These are phyloP conservation scores for Byssoonygena ceratinophila DNA, from an alignment of 2,329 filamentous ascomycete species.

Conservation along the genomic window DNA sequence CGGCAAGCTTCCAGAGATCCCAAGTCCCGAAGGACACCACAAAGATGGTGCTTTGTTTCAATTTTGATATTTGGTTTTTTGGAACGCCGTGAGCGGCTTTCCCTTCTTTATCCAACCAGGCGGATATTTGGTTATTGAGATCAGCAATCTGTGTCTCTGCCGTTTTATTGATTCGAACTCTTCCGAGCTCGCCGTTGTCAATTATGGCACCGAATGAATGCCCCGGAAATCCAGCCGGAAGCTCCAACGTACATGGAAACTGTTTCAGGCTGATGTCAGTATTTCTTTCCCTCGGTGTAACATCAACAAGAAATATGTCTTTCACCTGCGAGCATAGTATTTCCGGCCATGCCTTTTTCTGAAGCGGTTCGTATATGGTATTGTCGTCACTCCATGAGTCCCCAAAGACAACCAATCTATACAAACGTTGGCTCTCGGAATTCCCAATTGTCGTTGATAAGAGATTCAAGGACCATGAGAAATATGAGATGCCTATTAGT, in stretches of 20 bases:
- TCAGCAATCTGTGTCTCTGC: slow-evolving; percentile 26
- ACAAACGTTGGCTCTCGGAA: slow-evolving; percentile 18
- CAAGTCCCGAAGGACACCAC: slow-evolving; percentile 32
- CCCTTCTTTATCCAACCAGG: slow-evolving; percentile 29
- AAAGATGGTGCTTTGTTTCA: slow-evolving; percentile 28
- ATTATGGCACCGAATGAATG: slow-evolving; percentile 26
- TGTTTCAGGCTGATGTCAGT: slow-evolving; percentile 9
- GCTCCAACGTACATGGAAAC: slow-evolving; percentile 27
- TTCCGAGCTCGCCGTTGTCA: slow-evolving; percentile 26
- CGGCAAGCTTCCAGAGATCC: slow-evolving; percentile 30
- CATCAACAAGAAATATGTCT: not conserved
- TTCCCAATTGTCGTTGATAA: not conserved
- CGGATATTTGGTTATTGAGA: slow-evolving; percentile 29
- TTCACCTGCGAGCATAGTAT: slow-evolving; percentile 29
- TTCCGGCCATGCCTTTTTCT: slow-evolving; percentile 28
- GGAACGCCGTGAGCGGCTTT: slow-evolving; percentile 19
- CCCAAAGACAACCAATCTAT: slow-evolving; percentile 31
- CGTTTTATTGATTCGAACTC: slow-evolving; percentile 18
- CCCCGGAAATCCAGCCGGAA: slow-evolving; percentile 25
- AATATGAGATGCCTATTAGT: slow-evolving; percentile 24
- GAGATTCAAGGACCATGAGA: slow-evolving; percentile 22
- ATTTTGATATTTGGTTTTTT: slow-evolving; percentile 19
- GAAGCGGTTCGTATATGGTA: slow-evolving; percentile 18
- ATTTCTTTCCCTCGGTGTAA: not conserved
- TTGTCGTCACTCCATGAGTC: slow-evolving; percentile 33